phyloP scores from a whole-genome alignment of 73 alveolate species.

The Paramecium sonneborni region DNA sequence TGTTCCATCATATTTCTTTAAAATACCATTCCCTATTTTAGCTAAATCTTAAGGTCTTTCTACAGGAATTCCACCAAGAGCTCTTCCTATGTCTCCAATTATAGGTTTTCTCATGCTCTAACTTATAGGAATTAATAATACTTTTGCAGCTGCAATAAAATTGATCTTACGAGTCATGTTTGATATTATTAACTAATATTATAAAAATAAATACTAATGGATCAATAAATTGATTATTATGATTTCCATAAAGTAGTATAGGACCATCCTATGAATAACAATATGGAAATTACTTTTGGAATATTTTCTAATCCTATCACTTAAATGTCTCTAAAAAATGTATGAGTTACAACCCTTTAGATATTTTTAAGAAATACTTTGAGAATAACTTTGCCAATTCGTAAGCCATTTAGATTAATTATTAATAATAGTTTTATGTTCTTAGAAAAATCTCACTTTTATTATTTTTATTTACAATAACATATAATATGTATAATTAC shows the following conservation, averaged over 20 bases:
- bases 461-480: too few species aligned
- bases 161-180: constrained; percentile 65
- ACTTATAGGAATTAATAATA: background rate
- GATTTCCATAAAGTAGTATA: constrained; percentile 93
- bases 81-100: constrained; percentile 80
- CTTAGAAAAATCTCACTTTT: background rate
- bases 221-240: constrained; percentile 94
- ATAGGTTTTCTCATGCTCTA: constrained; percentile 73
- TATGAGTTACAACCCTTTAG: constrained; percentile 14
- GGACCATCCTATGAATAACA: constrained; percentile 77
- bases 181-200: constrained; percentile 73
- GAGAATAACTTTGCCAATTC: background rate
- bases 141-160: constrained; percentile 79
- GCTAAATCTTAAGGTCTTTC: constrained; percentile 85
- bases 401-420: background rate
- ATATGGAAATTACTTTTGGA: background rate
- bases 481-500: background rate
- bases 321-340: constrained; percentile 56
- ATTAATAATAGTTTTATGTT: background rate
- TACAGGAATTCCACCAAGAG: constrained; percentile 83
- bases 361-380: background rate
- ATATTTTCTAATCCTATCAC: constrained; percentile 59
- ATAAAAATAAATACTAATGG: constrained; percentile 77
- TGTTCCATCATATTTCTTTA: constrained; percentile 64
- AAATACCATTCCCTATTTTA: constrained; percentile 74